Percentiles rank a stretch among this genome's conserved stretches.
Conservation (phyloP, 179 eudicot species). For the Drosera spatulata region DNA sequence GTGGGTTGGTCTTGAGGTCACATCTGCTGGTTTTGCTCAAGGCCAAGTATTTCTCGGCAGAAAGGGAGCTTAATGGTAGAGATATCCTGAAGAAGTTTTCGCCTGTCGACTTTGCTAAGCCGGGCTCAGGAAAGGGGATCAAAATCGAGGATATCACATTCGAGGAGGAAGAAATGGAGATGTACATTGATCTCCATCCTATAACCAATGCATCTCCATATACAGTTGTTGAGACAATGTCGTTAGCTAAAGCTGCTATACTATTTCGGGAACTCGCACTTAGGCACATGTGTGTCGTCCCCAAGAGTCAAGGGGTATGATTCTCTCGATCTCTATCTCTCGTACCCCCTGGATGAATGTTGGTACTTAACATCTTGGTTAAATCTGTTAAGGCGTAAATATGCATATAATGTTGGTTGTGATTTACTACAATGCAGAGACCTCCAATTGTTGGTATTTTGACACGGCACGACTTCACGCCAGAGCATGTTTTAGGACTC, state of each 20-base stretch:
- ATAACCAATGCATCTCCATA: conserved; percentile 89
- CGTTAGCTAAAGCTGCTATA: conserved; percentile 86
- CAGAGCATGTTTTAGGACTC: conserved; percentile 64
- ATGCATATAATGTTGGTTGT: neutral
- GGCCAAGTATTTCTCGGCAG: conserved; percentile 49
- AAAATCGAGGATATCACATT: conserved; percentile 59
- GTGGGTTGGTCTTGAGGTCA: conserved; percentile 85
- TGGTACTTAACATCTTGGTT: too few species aligned
- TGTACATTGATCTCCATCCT: conserved; percentile 35
- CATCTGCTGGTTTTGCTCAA: conserved; percentile 84
- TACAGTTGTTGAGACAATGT: conserved; percentile 90
- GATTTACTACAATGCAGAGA: conserved; percentile 34
- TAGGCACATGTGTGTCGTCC: conserved; percentile 94
- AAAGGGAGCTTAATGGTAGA: conserved; percentile 35
- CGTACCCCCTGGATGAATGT: too few species aligned
- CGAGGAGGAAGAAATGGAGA: conserved; percentile 53
- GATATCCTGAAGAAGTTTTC: conserved; percentile 44
- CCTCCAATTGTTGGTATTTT: conserved; percentile 61
- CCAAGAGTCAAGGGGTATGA: conserved; percentile 75
- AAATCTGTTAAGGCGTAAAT: neutral
- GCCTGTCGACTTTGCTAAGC: conserved; percentile 77
- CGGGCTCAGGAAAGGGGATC: conserved; percentile 90
- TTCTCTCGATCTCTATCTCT: neutral
- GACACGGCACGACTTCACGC: conserved; percentile 80
- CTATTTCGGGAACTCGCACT: conserved; percentile 86